phyloP scores from a whole-genome alignment of 768 basidiomycete genomes.

The Boletellus emodensis region DNA sequence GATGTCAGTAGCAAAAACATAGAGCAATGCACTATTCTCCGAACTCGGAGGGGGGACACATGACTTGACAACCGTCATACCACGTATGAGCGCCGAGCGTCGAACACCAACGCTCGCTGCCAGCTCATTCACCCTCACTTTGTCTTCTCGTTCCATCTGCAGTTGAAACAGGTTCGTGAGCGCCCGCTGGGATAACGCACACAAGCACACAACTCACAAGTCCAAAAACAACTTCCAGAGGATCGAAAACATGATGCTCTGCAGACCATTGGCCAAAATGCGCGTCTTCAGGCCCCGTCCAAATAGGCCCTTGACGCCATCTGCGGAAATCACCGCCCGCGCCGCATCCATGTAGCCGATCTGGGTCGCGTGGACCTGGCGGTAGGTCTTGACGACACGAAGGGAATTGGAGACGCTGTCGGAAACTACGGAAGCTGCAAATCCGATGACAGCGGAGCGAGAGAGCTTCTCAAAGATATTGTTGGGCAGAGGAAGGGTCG shows the following conservation, averaged over 20 bases:
- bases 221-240: conserved; percentile 92
- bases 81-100: too few relatives aligned
- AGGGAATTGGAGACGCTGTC: conserved; percentile 87
- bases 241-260: conserved; percentile 87
- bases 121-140: too few relatives aligned
- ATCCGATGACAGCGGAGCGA: conserved; percentile 90
- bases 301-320: conserved; percentile 78
- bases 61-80: too few relatives aligned
- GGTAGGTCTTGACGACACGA: conserved; percentile 91
- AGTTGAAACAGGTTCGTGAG: background rate
- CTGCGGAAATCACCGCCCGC: conserved; percentile 64
- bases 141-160: conserved; percentile 34
- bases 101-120: too few relatives aligned
- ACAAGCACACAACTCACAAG: conserved; percentile 50
- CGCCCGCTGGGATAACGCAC: background rate
- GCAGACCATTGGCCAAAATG: conserved; percentile 85
- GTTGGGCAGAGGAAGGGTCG: conserved; percentile 52
- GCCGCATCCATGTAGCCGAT: conserved; percentile 81
- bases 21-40: too few relatives aligned
- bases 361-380: conserved; percentile 81
- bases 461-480: conserved; percentile 54
- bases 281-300: conserved; percentile 89
- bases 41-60: too few relatives aligned
- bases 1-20: too few relatives aligned
- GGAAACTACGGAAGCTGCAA: conserved; percentile 78